A percentile compares a stretch with the other conserved stretches of the same genome.
These are phyloP conservation scores for Corymbia calophylla DNA, from an alignment of 441 rosid genomes.

Conservation along the genomic window DNA sequence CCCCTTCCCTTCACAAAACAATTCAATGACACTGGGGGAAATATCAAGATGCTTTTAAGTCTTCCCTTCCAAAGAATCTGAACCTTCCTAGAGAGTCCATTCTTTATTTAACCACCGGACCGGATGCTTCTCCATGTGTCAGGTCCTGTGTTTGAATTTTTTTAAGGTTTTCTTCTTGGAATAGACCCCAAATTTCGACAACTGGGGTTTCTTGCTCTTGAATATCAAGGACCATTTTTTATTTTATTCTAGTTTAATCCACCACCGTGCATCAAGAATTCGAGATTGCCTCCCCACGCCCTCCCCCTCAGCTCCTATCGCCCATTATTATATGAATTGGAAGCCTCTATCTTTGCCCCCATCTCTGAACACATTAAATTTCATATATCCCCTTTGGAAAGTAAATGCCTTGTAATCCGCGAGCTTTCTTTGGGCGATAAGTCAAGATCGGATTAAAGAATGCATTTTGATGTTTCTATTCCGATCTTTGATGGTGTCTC, in stretches of 20 bases:
- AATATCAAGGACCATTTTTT: neutral
- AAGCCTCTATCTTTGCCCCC: conserved; percentile 45
- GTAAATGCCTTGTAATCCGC: conserved; percentile 9
- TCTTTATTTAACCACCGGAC: conserved; percentile 13
- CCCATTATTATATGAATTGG: conserved; percentile 32
- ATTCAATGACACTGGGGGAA: neutral
- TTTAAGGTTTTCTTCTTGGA: conserved; percentile 9
- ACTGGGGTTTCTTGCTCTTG: conserved; percentile 30
- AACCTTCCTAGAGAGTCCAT: conserved; percentile 30
- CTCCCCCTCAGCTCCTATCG: neutral
- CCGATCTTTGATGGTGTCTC: conserved; percentile 34
- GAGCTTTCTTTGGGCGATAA: neutral
- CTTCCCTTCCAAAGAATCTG: conserved; percentile 15
- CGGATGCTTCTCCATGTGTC: conserved; percentile 19
- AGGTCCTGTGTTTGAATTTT: conserved; percentile 8
- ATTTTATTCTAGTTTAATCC: neutral
- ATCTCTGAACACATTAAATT: conserved; percentile 62
- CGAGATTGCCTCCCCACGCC: conserved; percentile 7
- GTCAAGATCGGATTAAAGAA: neutral
- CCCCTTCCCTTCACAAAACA: neutral
- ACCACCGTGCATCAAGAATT: conserved; percentile 4
- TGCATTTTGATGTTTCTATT: conserved; percentile 14
- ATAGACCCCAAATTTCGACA: conserved; percentile 44
- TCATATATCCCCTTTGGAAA: conserved; percentile 28
- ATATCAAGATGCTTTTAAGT: neutral